phyloP scores from a whole-genome alignment of 1,284 basidiomycete species.

The Cryptococcus floricola region DNA sequence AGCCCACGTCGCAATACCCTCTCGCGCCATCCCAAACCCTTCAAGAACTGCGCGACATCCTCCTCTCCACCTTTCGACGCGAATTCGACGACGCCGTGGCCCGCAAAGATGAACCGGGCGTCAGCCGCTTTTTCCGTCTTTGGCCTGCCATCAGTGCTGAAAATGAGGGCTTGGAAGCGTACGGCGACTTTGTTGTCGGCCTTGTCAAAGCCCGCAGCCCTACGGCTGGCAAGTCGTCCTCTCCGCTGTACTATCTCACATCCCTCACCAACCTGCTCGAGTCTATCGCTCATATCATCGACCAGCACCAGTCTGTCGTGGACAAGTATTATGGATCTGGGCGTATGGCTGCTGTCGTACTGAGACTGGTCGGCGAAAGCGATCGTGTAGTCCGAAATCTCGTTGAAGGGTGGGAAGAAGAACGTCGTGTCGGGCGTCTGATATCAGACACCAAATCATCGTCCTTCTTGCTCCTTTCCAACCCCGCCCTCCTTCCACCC shows the following conservation, averaged over 20 bases:
- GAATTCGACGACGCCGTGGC: conserved; percentile 76
- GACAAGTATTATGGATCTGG: conserved; percentile 93
- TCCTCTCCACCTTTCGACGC: conserved; percentile 71
- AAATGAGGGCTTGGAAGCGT: conserved; percentile 86
- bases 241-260: conserved; percentile 85
- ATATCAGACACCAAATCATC: conserved; percentile 48
- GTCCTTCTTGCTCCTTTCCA: conserved; percentile 38
- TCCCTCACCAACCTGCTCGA: conserved; percentile 82
- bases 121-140: conserved; percentile 91
- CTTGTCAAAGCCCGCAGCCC: conserved; percentile 76
- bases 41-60: conserved; percentile 64
- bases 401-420: conserved; percentile 84
- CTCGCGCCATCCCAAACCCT: conserved; percentile 80
- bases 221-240: conserved; percentile 77
- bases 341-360: conserved; percentile 77
- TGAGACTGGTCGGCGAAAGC: conserved; percentile 75
- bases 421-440: conserved; percentile 55
- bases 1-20: conserved; percentile 87
- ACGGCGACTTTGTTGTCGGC: conserved; percentile 87
- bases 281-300: conserved; percentile 89
- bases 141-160: conserved; percentile 83
- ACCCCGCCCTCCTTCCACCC: conserved; percentile 35
- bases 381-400: conserved; percentile 75
- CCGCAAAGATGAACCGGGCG: conserved; percentile 72
- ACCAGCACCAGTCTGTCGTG: conserved; percentile 94